These are phyloP conservation scores for Nemania serpens DNA, from an alignment of 2,329 filamentous ascomycete genomes.

Conservation along the genomic window DNA sequence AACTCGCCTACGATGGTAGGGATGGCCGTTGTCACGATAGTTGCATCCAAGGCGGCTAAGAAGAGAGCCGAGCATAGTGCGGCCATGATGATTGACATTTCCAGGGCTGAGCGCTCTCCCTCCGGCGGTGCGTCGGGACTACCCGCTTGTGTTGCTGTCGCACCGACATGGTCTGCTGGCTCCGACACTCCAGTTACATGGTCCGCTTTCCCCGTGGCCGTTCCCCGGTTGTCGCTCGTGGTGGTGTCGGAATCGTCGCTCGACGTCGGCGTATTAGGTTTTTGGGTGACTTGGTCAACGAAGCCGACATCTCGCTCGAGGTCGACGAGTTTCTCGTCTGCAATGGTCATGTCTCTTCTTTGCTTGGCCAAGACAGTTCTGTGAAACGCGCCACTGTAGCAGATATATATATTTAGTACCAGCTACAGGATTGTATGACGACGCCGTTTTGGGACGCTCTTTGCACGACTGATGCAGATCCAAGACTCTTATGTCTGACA, in stretches of 20 bases:
- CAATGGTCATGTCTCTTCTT: constrained; percentile 21
- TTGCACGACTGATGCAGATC: neutral
- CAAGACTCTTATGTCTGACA: neutral
- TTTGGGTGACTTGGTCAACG: neutral
- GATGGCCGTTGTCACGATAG: constrained; percentile 69
- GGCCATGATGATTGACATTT: constrained; percentile 41
- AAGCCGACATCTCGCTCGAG: constrained; percentile 21
- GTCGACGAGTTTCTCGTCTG: constrained; percentile 25
- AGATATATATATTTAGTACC: neutral
- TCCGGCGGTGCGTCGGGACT: neutral
- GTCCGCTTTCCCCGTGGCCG: neutral
- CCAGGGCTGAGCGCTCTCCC: constrained; percentile 34
- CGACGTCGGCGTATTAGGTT: constrained; percentile 8
- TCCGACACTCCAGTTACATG: neutral
- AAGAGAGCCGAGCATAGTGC: constrained; percentile 49
- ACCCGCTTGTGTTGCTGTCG: neutral
- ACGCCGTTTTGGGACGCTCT: too few relatives aligned
- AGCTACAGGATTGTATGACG: too few relatives aligned
- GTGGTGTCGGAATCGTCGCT: constrained; percentile 21
- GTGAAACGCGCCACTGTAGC: neutral
- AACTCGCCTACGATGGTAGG: constrained; percentile 69
- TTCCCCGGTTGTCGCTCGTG: neutral
- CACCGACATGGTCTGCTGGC: constrained; percentile 13
- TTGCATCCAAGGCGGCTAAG: constrained; percentile 60
- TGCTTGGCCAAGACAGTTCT: neutral